phyloP scores from a whole-genome alignment of 2,329 filamentous ascomycete genomes.

The Monilinia fructigena region DNA sequence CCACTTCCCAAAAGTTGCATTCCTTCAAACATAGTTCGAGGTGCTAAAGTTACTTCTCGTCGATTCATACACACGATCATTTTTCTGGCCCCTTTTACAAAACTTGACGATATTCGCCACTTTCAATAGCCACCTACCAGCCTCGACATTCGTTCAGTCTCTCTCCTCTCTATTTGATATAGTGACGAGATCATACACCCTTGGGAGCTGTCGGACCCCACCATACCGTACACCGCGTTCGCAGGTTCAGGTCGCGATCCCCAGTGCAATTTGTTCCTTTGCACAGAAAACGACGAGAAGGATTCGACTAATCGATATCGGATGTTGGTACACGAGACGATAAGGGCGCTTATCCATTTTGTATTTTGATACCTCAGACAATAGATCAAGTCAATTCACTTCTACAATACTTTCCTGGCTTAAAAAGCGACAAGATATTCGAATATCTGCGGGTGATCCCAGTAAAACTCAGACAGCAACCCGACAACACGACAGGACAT shows the following conservation, averaged over 20 bases:
- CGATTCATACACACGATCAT: background rate
- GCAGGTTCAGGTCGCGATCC: conserved; percentile 16
- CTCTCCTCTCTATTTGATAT: conserved; percentile 21
- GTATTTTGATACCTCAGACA: background rate
- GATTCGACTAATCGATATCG: background rate
- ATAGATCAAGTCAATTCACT: conserved; percentile 1
- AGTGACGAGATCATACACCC: conserved; percentile 16
- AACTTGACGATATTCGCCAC: background rate
- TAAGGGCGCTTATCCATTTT: background rate
- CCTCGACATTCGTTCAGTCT: conserved; percentile 15
- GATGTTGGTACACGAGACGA: conserved; percentile 6
- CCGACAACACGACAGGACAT: conserved; percentile 17
- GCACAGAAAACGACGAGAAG: conserved; percentile 7
- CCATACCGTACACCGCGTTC: conserved; percentile 22
- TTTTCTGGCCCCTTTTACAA: background rate
- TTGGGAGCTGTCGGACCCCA: conserved; percentile 22
- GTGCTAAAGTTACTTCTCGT: background rate
- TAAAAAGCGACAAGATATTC: conserved; percentile 12
- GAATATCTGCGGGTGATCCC: conserved; percentile 21
- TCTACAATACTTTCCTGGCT: conserved; percentile 1
- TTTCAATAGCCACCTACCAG: conserved; percentile 1
- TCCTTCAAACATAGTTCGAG: conserved; percentile 13
- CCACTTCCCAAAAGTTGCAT: conserved; percentile 20
- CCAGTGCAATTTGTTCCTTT: background rate
- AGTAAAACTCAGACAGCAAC: conserved; percentile 19